Conservation (phyloP, 192 early-diverging fungal genomes). For the Piromyces finnis region DNA sequence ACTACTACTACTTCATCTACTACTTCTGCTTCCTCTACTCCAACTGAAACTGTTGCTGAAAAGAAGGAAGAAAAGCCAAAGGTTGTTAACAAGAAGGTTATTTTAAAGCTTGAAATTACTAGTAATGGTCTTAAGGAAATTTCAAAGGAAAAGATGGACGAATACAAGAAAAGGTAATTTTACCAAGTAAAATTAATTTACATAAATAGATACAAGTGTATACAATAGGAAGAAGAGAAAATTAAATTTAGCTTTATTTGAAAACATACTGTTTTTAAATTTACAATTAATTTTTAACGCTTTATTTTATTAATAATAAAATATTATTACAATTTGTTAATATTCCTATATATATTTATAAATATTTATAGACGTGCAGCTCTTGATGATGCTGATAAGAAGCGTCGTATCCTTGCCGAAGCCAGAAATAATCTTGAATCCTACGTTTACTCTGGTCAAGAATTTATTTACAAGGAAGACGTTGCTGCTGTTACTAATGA, state of each 20-base stretch:
- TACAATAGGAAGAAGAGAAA: too few species aligned
- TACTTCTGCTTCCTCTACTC: background rate
- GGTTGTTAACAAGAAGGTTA: background rate
- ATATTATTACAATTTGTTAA: too few species aligned
- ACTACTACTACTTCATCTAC: background rate
- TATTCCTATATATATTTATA: too few species aligned
- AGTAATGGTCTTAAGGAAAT: background rate
- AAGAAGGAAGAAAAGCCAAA: constrained; percentile 1
- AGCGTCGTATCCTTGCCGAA: constrained; percentile 53
- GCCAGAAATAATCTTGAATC: constrained; percentile 78
- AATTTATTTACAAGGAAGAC: constrained; percentile 61
- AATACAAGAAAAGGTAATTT: constrained; percentile 1
- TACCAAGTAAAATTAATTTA: too few species aligned
- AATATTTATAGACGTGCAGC: constrained; percentile 16
- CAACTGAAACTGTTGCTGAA: background rate
- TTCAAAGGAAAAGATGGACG: constrained; percentile 7
- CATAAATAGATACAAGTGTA: too few species aligned
- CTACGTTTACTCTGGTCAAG: constrained; percentile 71
- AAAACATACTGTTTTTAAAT: too few species aligned
- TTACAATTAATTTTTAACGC: too few species aligned
- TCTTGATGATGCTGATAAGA: constrained; percentile 57
- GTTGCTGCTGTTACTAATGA: constrained; percentile 46
- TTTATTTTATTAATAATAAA: too few species aligned
- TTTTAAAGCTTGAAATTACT: background rate
- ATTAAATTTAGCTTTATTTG: too few species aligned